Conservation (phyloP, 495 filamentous ascomycete species). For the Glutinoglossum americanum region DNA sequence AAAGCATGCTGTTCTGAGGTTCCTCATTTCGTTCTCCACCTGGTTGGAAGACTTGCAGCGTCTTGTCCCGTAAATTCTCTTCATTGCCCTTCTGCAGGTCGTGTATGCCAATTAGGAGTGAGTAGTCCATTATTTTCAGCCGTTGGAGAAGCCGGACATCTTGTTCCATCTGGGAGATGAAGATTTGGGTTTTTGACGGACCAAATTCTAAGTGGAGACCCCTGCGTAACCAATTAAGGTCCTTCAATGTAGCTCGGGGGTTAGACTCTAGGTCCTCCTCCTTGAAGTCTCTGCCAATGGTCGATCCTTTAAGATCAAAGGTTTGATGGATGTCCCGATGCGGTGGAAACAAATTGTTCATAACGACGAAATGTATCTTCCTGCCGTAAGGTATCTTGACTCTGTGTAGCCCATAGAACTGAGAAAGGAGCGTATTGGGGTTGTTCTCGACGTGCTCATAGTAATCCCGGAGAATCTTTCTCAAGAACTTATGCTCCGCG, state of each 20-base stretch:
- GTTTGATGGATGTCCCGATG: conserved; percentile 95
- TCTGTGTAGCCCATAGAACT: conserved; percentile 93
- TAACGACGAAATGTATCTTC: conserved; percentile 98
- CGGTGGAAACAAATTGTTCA: conserved; percentile 98
- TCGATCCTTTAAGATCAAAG: conserved; percentile 96
- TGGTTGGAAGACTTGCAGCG: conserved; percentile 84
- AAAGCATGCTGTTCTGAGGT: conserved; percentile 37
- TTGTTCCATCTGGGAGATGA: conserved; percentile 68
- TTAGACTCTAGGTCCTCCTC: conserved; percentile 78
- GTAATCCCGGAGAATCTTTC: conserved; percentile 82
- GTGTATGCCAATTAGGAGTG: conserved; percentile 83
- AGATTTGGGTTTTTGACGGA: conserved; percentile 60
- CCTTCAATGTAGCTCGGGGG: conserved; percentile 84
- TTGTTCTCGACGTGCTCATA: conserved; percentile 84
- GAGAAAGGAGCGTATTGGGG: conserved; percentile 88
- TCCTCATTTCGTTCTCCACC: conserved; percentile 45
- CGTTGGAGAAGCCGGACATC: conserved; percentile 72
- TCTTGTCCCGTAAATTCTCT: conserved; percentile 88
- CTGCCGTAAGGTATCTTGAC: conserved; percentile 97
- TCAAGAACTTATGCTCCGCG: conserved; percentile 81
- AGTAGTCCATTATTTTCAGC: conserved; percentile 97
- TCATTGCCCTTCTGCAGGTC: conserved; percentile 77
- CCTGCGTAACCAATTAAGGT: conserved; percentile 87
- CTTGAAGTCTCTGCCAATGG: conserved; percentile 71
- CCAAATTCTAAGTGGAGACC: conserved; percentile 73